Conservation (phyloP, 345 rosid species). For the Excoecaria cochinchinensis region DNA sequence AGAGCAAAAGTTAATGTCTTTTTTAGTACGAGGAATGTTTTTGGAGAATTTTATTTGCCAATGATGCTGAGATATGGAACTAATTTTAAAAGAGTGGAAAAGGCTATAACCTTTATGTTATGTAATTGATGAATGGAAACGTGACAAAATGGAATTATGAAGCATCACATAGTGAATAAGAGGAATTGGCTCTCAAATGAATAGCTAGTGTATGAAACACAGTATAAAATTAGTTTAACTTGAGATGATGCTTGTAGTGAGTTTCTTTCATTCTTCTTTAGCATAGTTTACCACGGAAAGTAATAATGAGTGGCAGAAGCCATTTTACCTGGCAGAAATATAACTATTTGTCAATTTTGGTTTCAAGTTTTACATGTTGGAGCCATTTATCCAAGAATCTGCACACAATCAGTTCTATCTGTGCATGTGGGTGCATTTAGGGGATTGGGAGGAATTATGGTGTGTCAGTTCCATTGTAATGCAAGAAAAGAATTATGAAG, state of each 20-base stretch:
- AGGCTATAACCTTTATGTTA: background rate
- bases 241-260: background rate
- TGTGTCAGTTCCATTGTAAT: slow-evolving; percentile 1
- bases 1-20: background rate
- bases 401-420: background rate
- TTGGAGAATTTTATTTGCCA: background rate
- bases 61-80: background rate
- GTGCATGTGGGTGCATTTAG: background rate
- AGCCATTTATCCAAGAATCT: background rate
- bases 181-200: background rate
- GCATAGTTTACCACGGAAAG: background rate
- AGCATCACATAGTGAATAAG: background rate
- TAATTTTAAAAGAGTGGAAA: background rate
- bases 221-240: background rate
- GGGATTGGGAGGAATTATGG: background rate
- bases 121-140: background rate
- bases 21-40: background rate
- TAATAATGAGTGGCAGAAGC: background rate
- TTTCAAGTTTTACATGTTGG: background rate
- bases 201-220: background rate
- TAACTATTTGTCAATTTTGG: no score
- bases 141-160: background rate
- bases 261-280: background rate
- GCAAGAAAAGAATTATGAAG: background rate
- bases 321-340: background rate